Evolutionary conservation across 2,329 filamentous ascomycete genomes (phyloP), one percentile per base, ranked within the genome.

Genomic region (Colletotrichum sojae): DNA sequence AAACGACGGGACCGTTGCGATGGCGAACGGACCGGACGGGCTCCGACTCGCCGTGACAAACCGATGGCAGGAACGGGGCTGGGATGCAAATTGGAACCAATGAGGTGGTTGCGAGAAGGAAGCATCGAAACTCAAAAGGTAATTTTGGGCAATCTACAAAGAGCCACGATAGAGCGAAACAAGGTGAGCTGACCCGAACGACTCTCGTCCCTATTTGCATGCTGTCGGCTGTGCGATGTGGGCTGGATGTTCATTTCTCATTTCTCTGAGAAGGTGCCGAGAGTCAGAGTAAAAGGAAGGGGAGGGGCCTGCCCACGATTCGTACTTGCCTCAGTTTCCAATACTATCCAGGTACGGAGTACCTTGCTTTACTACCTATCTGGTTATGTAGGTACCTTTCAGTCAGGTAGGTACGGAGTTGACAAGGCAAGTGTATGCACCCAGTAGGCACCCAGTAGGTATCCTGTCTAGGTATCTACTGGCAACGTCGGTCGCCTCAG

Each of bases 21-120:
- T 36, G 40, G 40, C 13, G 16, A 22, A 48, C 62, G 66, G 51
- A 20, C 43, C 66, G 49, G 51, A 20, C 27, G 55, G 55, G 55
- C 55, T 69, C 61, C 55, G 62, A 51, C 36, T 49, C 66, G 20
- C 43, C 49, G 43, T 55, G 20, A 40, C 48, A 12, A 60, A 39
- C 61, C 40, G 46, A 58, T 56, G 46, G 22, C 22, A 4, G 22
- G 36, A 18, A 55, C 36, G 49, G 31, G 27, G 27, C 27, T 31
- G 27, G 55, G 27, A 58, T 36, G 22, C 22, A 25, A 25, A 25
- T 25, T 25, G 18, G 39, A 55, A 22, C 27, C 48, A 55, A 56
- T 46, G 25, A 43, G 45, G 27, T 6, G n/a, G 61, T 16, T n/a
- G 13, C 22, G 27, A 48, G 13, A 55, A 51, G 45, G 20, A 51